Evolutionary conservation across 2,329 filamentous ascomycete species (phyloP), one percentile per base, ranked within the genome.

Genomic region (Hymenotorrendiella dingleyae): DNA sequence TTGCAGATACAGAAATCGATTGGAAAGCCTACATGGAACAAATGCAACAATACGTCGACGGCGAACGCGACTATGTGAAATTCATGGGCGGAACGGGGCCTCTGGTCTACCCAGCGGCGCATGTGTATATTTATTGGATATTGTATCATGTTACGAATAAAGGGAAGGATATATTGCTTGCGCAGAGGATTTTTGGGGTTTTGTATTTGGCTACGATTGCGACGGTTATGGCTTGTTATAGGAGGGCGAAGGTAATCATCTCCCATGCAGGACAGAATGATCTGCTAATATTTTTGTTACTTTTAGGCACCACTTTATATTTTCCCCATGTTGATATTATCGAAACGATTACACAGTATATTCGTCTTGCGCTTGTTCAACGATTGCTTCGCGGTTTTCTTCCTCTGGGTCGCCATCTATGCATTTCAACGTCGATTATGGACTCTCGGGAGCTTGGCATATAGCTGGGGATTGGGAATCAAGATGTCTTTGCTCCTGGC

Each of bases 1-100:
- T 24, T 6, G 19, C 29, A 86, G 93, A 98, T 63, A 98, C 93
- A 32, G 93, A 98, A 65, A 98, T 98, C 59, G 93, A 98, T 67
- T 98, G 91, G 91, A 76, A 75, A 46, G 88, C 93, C 0, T 98
- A 98, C 65, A 97, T 98, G 90, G 77, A 96, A 62, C 93, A 98
- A 60, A 74, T 97, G 33, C 67, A 76, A 29, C 81, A 90, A 55
- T 93, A 84, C 59, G 68, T 90, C 34, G 73, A 78, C 14, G 93
- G 93, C 58, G 90, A 97, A 70, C 80, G 86, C 61, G 84, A 96
- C 65, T 98, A 98, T 64, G 79, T 78, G 47, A 75, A 81, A 45
- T 90, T 98, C 61, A 76, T 83, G 59, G 93, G 93, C 54, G 84
- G 80, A 46, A 98, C 93, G 0, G 93, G 93, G 1, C 93, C 93